Evolutionary conservation across 208 protist species (phyloP).

Genomic region (Trypanosoma theileri): DNA sequence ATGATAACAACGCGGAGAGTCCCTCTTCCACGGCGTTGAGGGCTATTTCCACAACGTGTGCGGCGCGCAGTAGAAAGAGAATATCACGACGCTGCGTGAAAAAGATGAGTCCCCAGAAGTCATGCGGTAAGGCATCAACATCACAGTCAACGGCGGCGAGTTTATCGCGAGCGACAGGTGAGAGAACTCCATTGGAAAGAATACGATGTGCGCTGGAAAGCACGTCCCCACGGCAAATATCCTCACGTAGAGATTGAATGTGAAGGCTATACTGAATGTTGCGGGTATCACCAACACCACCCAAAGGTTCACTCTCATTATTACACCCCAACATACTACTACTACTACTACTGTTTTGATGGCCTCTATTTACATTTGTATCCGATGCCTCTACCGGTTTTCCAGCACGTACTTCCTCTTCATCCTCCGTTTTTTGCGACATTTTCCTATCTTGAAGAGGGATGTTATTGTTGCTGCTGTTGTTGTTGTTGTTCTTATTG

Average conservation of each 20-base stretch:
- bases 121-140: conserved; percentile 4
- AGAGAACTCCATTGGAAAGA: conserved; percentile 23
- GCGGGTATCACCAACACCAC: not conserved
- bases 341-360: not conserved
- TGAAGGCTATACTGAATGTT: conserved; percentile 25
- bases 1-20: not conserved
- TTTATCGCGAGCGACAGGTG: conserved; percentile 21
- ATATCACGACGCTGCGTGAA: conserved; percentile 43
- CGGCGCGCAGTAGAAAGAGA: conserved; percentile 34
- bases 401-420: conserved; percentile 1
- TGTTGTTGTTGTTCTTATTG: too few relatives aligned
- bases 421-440: conserved; percentile 5
- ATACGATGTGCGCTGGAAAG: conserved; percentile 15
- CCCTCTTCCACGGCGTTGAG: conserved; percentile 19
- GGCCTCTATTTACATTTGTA: not conserved
- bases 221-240: conserved; percentile 26
- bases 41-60: conserved; percentile 37
- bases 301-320: not conserved
- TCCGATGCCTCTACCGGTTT: not conserved
- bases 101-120: conserved; percentile 37
- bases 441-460: conserved; percentile 13
- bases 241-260: conserved; percentile 22
- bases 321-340: not conserved
- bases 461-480: too few relatives aligned
- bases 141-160: conserved; percentile 2